These are phyloP conservation scores for Stipa capillata DNA, from an alignment of 176 grass and related monocot species.

Conservation along the genomic window DNA sequence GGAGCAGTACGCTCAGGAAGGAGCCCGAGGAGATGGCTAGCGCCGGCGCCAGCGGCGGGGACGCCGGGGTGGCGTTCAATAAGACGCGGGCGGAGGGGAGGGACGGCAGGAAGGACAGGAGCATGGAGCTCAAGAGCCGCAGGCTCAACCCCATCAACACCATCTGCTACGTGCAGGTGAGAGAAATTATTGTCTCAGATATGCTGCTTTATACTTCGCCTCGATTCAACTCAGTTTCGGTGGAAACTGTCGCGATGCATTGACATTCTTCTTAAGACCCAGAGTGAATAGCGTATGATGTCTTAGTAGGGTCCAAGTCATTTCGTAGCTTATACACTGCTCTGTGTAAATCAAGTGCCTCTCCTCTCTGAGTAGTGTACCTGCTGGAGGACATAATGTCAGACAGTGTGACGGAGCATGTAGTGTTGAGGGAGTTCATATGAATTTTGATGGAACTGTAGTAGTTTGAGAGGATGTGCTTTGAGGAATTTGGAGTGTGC, in stretches of 20 bases:
- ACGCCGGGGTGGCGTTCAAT: slow-evolving; percentile 47
- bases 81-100: slow-evolving; percentile 66
- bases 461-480: neutral
- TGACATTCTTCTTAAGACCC: neutral
- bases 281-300: neutral
- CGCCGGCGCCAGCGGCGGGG: slow-evolving; percentile 8
- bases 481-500: neutral
- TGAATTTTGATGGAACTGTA: neutral
- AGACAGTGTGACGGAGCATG: neutral
- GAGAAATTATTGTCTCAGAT: neutral
- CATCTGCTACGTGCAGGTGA: slow-evolving; percentile 85
- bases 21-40: slow-evolving; percentile 24
- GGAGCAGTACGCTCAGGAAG: slow-evolving; percentile 44
- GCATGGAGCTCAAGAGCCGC: slow-evolving; percentile 71
- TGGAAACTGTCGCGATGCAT: neutral
- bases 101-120: slow-evolving; percentile 49
- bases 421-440: neutral
- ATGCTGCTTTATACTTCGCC: too few species aligned
- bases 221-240: neutral
- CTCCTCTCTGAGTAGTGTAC: neutral
- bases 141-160: slow-evolving; percentile 93
- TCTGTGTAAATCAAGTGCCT: neutral
- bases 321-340: neutral
- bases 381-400: neutral
- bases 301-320: neutral